phyloP scores from a whole-genome alignment of 2,329 filamentous ascomycete species.

The Penicillium verrucosum region DNA sequence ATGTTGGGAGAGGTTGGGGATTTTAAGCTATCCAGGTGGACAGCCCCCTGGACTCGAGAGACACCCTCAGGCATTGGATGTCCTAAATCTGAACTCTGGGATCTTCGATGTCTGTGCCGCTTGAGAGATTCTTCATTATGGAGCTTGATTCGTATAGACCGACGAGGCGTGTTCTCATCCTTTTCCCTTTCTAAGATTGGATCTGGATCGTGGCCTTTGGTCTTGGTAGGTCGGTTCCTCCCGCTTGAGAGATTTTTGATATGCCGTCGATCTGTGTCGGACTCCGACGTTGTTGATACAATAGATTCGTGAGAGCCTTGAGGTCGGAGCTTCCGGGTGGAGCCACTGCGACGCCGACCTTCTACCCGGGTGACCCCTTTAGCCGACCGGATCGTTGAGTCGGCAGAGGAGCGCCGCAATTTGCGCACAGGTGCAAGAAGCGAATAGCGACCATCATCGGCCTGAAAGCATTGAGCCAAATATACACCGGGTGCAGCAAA shows the following conservation, averaged over 20 bases:
- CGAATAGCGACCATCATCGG: conserved; percentile 74
- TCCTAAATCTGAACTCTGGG: conserved; percentile 32
- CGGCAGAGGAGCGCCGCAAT: conserved; percentile 44
- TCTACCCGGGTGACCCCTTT: conserved; percentile 26
- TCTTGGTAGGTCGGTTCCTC: conserved; percentile 27
- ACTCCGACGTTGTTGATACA: conserved; percentile 54
- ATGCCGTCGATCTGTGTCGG: conserved; percentile 46
- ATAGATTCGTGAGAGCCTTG: conserved; percentile 43
- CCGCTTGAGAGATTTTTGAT: conserved; percentile 21
- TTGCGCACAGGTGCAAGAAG: conserved; percentile 70
- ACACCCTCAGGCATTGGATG: conserved; percentile 25
- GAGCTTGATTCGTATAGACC: conserved; percentile 88
- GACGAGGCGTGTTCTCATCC: conserved; percentile 63
- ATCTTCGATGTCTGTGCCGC: conserved; percentile 55
- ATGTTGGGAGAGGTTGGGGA: conserved; percentile 81
- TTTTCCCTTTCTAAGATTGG: conserved; percentile 43
- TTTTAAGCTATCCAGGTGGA: conserved; percentile 78
- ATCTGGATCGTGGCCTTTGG: conserved; percentile 27
- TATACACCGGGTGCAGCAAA: conserved; percentile 78
- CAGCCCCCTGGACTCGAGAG: conserved; percentile 40
- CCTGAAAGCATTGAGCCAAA: conserved; percentile 76
- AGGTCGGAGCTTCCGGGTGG: conserved; percentile 31
- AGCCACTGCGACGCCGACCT: conserved; percentile 29
- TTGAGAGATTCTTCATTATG: conserved; percentile 74
- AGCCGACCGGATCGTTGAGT: conserved; percentile 17